A percentile compares a stretch with the other conserved stretches of the same genome.
Evolutionary conservation across 345 rosid species (phyloP).

Genomic region (Aethionema arabicum): DNA sequence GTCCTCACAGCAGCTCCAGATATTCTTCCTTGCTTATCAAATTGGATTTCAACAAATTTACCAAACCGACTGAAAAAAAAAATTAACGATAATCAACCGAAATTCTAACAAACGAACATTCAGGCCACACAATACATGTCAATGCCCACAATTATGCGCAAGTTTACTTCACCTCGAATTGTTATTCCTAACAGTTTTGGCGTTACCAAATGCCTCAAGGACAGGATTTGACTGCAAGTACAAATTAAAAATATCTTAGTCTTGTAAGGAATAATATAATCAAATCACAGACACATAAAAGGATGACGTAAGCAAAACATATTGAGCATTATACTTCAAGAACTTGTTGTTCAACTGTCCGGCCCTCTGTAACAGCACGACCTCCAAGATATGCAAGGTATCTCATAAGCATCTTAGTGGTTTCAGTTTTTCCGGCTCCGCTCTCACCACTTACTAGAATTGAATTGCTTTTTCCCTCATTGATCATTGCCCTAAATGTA

Average conservation of each 20-base stretch:
- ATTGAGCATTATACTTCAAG: conserved; percentile 55
- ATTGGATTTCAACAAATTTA: conserved; percentile 95
- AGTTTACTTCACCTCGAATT: conserved; percentile 65
- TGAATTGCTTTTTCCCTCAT: conserved; percentile 78
- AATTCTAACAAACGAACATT: background rate
- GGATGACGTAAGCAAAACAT: background rate
- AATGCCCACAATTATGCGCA: background rate
- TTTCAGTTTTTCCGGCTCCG: conserved; percentile 93
- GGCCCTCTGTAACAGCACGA: conserved; percentile 80
- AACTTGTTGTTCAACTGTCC: conserved; percentile 95
- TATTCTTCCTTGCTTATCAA: conserved; percentile 94
- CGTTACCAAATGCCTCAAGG: conserved; percentile 97
- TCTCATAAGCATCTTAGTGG: conserved; percentile 93
- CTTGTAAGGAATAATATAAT: conserved; percentile 12
- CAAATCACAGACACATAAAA: conserved; percentile 5
- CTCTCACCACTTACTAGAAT: conserved; percentile 94
- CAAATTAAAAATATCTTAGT: conserved; percentile 25
- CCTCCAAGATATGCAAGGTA: conserved; percentile 92
- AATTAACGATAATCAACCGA: conserved; percentile 28
- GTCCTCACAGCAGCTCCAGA: conserved; percentile 98
- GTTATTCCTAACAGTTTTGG: conserved; percentile 94
- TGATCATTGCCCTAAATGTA: conserved; percentile 67
- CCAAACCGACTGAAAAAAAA: conserved; percentile 83
- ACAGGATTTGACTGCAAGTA: conserved; percentile 90
- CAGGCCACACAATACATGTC: background rate